A percentile compares a stretch with the other conserved stretches of the same genome.
Evolutionary conservation across 208 protist genomes (phyloP).

Genomic region (Porcisia hertigi): DNA sequence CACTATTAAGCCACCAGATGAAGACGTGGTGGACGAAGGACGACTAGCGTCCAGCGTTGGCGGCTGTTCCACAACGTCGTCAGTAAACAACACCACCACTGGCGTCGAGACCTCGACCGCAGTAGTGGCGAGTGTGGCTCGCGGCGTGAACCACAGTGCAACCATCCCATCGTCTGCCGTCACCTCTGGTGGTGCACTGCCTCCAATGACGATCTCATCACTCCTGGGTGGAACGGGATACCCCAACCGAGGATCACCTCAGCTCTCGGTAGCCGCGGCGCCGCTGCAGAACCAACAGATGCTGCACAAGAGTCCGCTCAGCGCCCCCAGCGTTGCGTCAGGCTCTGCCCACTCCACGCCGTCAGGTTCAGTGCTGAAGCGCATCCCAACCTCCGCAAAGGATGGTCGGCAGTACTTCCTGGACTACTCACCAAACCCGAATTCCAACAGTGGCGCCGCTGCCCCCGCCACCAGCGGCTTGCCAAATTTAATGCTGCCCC

Average conservation of each 20-base stretch:
- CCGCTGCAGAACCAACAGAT: constrained; percentile 15
- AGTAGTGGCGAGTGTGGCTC: not conserved
- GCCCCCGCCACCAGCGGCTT: constrained; percentile 7
- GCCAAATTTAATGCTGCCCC: constrained; percentile 35
- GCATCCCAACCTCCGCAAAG: constrained; percentile 31
- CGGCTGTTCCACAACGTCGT: constrained; percentile 25
- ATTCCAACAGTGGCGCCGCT: constrained; percentile 11
- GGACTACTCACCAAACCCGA: constrained; percentile 29
- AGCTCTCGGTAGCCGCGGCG: not conserved
- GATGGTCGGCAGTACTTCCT: constrained; percentile 43
- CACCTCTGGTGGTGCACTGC: constrained; percentile 6
- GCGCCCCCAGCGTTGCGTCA: constrained; percentile 1
- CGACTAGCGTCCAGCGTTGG: constrained; percentile 18
- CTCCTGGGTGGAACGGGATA: constrained; percentile 7
- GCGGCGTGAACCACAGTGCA: not conserved
- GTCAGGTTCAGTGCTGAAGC: constrained; percentile 29
- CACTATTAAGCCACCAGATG: constrained; percentile 4
- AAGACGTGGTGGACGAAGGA: constrained; percentile 6
- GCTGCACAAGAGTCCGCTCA: constrained; percentile 5
- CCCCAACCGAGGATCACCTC: constrained; percentile 2
- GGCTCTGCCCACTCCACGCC: constrained; percentile 28
- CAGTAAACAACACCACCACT: constrained; percentile 9
- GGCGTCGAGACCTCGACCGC: constrained; percentile 3
- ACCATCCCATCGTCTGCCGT: not conserved
- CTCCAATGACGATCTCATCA: constrained; percentile 22